phyloP scores from a whole-genome alignment of 345 rosid genomes.

The Eucalyptus sideroxylon region DNA sequence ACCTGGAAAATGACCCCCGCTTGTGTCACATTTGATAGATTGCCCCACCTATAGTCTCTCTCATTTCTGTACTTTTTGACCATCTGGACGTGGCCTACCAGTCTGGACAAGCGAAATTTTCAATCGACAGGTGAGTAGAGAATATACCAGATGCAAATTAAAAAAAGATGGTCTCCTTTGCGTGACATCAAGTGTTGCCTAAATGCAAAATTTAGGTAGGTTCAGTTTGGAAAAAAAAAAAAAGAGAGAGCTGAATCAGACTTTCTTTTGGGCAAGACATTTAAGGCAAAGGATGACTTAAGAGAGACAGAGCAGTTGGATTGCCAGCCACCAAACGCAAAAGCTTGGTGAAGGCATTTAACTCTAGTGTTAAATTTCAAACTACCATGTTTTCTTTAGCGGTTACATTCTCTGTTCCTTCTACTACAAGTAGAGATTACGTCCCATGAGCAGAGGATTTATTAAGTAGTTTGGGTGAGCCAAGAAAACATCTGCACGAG shows the following conservation, averaged over 20 bases:
- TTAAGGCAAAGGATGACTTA: constrained; percentile 1
- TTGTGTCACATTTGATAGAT: background rate
- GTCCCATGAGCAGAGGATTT: background rate
- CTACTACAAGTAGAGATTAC: background rate
- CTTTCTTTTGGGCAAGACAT: background rate
- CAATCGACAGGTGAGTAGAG: background rate
- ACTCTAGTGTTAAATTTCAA: background rate
- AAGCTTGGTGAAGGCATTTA: background rate
- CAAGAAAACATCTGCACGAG: background rate
- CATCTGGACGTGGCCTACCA: background rate
- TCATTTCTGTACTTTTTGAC: background rate
- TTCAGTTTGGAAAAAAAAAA: background rate
- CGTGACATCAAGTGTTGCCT: background rate
- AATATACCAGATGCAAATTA: background rate
- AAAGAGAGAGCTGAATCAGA: background rate
- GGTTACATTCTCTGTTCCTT: background rate
- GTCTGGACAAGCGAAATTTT: background rate
- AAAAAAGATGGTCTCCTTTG: background rate
- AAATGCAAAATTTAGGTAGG: constrained; percentile 3
- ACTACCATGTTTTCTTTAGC: background rate
- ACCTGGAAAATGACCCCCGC: background rate
- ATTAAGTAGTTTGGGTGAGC: background rate
- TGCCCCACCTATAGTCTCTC: background rate
- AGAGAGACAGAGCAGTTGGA: constrained; percentile 54
- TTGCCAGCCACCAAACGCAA: constrained; percentile 50